These are phyloP conservation scores for Hypoxylon subgilvum DNA, from an alignment of 495 filamentous ascomycete genomes.

Conservation along the genomic window DNA sequence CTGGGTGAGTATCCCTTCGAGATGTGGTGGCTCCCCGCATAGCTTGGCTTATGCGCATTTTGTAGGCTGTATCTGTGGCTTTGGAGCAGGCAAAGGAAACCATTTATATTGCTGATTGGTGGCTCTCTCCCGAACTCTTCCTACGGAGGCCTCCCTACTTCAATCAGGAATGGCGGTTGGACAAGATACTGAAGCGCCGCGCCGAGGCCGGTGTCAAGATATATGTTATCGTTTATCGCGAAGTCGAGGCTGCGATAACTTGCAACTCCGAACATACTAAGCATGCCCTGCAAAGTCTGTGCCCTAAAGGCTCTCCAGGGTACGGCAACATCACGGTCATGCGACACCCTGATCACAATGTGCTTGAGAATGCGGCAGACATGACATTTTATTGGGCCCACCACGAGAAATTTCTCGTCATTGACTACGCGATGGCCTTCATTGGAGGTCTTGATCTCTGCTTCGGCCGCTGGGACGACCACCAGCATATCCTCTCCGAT, in stretches of 20 bases:
- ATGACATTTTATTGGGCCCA: conserved; percentile 99
- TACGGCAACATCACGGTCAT: conserved; percentile 87
- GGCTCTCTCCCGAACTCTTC: conserved; percentile 93
- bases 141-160: conserved; percentile 79
- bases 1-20: conserved; percentile 60
- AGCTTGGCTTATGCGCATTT: conserved; percentile 1
- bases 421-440: conserved; percentile 88
- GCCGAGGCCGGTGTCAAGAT: conserved; percentile 95
- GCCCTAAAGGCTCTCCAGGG: conserved; percentile 77
- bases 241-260: conserved; percentile 80
- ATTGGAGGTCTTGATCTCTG: conserved; percentile 95
- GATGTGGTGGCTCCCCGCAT: neutral
- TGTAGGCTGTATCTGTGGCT: conserved; percentile 76
- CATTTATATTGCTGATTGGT: conserved; percentile 97
- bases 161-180: conserved; percentile 87
- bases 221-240: conserved; percentile 91
- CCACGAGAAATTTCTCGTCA: conserved; percentile 94
- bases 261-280: conserved; percentile 96
- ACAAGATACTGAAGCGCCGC: conserved; percentile 82
- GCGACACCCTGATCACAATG: conserved; percentile 94
- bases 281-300: conserved; percentile 78
- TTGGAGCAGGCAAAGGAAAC: conserved; percentile 86
- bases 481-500: conserved; percentile 85
- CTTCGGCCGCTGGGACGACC: conserved; percentile 89
- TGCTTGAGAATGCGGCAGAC: conserved; percentile 90